Evolutionary conservation across 306 rosid genomes (phyloP).

Genomic region (Lathyrus tuberosus): DNA sequence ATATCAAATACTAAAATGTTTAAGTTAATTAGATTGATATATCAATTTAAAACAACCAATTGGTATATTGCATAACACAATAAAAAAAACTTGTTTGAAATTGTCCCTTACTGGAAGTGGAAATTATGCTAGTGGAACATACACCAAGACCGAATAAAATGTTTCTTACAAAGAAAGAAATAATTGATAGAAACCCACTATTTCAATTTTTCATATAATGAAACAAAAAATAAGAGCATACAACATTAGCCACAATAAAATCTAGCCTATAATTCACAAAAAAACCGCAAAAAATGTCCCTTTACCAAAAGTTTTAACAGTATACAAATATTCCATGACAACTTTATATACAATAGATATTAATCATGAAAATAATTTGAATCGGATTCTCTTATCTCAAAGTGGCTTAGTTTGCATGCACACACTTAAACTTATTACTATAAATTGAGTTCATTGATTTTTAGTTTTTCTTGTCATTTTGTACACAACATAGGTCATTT

Average conservation of each 20-base stretch:
- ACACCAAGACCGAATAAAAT: neutral
- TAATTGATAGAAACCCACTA: conserved; percentile 1
- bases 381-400: conserved; percentile 52
- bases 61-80: neutral
- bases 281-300: conserved; percentile 52
- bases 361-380: conserved; percentile 36
- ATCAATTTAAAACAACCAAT: neutral
- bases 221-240: neutral
- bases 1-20: no score
- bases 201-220: conserved; percentile 13
- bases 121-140: neutral
- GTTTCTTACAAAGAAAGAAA: neutral
- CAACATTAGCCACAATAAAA: conserved; percentile 21
- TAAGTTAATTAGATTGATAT: no score
- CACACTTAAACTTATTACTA: conserved; percentile 38
- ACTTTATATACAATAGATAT: conserved; percentile 41
- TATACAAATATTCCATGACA: conserved; percentile 33
- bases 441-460: neutral
- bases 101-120: neutral
- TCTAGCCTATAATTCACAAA: conserved; percentile 29
- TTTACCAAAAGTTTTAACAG: conserved; percentile 27
- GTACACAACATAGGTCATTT: conserved; percentile 16
- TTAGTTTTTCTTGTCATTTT: conserved; percentile 42
- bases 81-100: neutral
- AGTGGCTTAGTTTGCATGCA: conserved; percentile 17